Evolutionary conservation across 1,284 basidiomycete genomes (phyloP).

Genomic region (Boletus nobilissimus): DNA sequence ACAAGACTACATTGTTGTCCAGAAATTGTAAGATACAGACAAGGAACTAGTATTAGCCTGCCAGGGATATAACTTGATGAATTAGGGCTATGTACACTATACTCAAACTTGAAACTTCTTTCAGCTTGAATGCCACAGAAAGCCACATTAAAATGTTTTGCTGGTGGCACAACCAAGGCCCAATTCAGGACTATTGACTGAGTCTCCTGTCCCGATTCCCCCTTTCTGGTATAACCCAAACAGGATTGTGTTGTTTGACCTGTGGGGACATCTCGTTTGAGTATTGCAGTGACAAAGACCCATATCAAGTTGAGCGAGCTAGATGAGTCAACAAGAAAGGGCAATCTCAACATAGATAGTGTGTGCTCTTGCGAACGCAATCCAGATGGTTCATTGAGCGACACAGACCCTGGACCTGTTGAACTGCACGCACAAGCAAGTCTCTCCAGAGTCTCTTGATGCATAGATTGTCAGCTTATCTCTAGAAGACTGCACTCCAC

Average conservation of each 20-base stretch:
- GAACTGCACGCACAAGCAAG: constrained; percentile 15
- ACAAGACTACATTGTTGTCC: no score
- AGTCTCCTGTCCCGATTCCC: constrained; percentile 88
- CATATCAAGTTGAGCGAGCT: constrained; percentile 93
- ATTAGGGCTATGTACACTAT: no score
- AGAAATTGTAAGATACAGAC: no score
- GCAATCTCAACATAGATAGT: constrained; percentile 83
- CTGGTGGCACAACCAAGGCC: no score
- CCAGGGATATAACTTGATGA: no score
- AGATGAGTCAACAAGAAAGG: constrained; percentile 82
- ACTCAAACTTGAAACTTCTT: no score
- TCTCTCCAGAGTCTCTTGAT: constrained; percentile 16
- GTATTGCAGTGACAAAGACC: constrained; percentile 89
- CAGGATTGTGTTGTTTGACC: constrained; percentile 96
- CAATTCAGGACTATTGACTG: no score
- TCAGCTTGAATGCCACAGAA: no score
- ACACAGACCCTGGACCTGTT: constrained; percentile 55
- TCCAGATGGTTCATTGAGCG: constrained; percentile 70
- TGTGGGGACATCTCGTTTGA: constrained; percentile 93
- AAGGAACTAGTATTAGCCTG: no score
- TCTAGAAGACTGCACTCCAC: constrained; percentile 2
- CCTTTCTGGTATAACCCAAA: constrained; percentile 81
- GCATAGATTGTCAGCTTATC: constrained; percentile 6
- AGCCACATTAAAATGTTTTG: no score
- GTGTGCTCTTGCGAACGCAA: constrained; percentile 77